Evolutionary conservation across 345 rosid genomes (phyloP).

Genomic region (Garcia nutans): DNA sequence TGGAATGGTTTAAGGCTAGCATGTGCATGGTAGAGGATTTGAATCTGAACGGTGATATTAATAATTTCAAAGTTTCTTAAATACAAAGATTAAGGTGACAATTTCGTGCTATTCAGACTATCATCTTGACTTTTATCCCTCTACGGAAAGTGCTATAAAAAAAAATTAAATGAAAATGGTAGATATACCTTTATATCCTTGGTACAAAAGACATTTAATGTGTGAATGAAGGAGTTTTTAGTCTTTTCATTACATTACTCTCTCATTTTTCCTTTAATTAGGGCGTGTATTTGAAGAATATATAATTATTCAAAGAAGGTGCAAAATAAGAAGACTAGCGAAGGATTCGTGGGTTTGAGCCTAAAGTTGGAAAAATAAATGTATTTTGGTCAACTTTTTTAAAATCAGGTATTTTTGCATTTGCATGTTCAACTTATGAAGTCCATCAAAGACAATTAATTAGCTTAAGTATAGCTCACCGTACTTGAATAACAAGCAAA

Average conservation of each 20-base stretch:
- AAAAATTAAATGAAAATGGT: slow-evolving; percentile 10
- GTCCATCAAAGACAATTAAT: background rate
- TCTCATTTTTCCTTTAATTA: background rate
- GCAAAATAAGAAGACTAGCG: background rate
- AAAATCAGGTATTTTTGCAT: slow-evolving; percentile 11
- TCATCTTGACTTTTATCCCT: slow-evolving; percentile 27
- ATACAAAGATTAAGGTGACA: slow-evolving; percentile 18
- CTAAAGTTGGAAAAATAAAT: slow-evolving; percentile 10
- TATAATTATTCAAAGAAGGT: too few relatives aligned
- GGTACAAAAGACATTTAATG: too few relatives aligned
- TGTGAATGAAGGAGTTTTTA: slow-evolving; percentile 2
- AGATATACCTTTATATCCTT: slow-evolving; percentile 14
- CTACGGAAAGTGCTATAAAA: slow-evolving; percentile 20
- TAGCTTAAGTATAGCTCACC: slow-evolving; percentile 8
- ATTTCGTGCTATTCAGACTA: slow-evolving; percentile 33
- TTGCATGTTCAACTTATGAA: background rate
- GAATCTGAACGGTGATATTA: background rate
- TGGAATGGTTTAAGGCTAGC: background rate
- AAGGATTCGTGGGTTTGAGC: slow-evolving; percentile 14
- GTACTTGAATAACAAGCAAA: slow-evolving; percentile 17
- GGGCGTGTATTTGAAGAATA: background rate
- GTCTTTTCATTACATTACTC: slow-evolving; percentile 1
- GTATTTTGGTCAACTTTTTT: slow-evolving; percentile 2
- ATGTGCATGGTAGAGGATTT: background rate
- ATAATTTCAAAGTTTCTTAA: slow-evolving; percentile 16